Evolutionary conservation across 139 green algal species (phyloP), one percentile per base, ranked within the genome.

Genomic region (Bryopsis sp.): DNA sequence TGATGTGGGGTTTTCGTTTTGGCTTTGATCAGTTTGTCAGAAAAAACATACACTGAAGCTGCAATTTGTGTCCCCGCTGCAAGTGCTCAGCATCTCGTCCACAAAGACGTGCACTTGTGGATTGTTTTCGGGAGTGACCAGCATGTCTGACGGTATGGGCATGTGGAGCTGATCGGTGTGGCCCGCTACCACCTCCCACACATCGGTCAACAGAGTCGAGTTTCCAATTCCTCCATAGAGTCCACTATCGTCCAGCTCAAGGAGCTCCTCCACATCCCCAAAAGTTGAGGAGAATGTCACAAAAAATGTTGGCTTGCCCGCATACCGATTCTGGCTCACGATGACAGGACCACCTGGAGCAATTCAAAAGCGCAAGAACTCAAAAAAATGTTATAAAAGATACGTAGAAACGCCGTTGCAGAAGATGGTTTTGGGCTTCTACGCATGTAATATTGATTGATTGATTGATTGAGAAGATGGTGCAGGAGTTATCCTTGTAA

Each of bases 61-160:
- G n/a, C n/a, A 11, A 19, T 19, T 35, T 63, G n/a, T 19, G 7
- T 34, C 54, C n/a, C 7, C 26, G 54, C 19, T 19, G 54, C 54
- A 63, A 29, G 24, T 63, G n/a, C 11, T 19, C 19, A 34, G 7
- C 19, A n/a, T 34, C n/a, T 19, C 54, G n/a, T 63, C 26, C 11
- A 63, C 26, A 29, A 33, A 36, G n/a, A 63, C 54, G n/a, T 63
- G 54, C 15, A 63, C 19, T 19, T 63, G 54, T 7, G 54, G 54
- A 29, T 29, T 7, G n/a, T 34, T 29, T 19, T 63, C 54, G 11
- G 54, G 54, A 63, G n/a, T 29, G 54, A 63, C 11, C 7, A 63
- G 54, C 54, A 63, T 63, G n/a, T 63, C 54, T 34, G 54, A 34
- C 19, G 54, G 54, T 33, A 63, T 63, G 54, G 54, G 54, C 54